phyloP scores from a whole-genome alignment of 2,329 filamentous ascomycete species.

The Sporothrix luriei region DNA sequence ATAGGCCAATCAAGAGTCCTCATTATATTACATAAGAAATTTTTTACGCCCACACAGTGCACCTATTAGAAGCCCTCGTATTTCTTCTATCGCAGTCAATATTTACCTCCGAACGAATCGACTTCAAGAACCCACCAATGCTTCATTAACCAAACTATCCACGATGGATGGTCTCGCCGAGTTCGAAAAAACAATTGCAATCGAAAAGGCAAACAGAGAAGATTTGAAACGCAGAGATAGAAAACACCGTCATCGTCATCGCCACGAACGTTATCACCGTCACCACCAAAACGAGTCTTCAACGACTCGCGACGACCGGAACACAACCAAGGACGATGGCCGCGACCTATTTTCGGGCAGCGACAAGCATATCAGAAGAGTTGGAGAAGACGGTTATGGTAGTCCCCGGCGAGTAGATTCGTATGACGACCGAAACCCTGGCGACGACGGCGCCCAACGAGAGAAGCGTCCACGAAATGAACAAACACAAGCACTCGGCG shows the following conservation, averaged over 20 bases:
- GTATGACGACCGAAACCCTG: conserved; percentile 34
- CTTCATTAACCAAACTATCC: not conserved
- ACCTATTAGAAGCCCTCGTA: too few relatives aligned
- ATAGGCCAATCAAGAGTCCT: too few relatives aligned
- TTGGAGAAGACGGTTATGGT: not conserved
- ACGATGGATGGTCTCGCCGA: conserved; percentile 41
- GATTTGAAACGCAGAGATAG: conserved; percentile 35
- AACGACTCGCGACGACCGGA: conserved; percentile 33
- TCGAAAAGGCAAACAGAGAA: conserved; percentile 37
- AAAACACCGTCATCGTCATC: conserved; percentile 39
- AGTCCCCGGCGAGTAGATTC: not conserved
- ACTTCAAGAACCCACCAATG: not conserved
- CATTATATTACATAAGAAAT: too few relatives aligned
- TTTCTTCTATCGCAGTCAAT: too few relatives aligned
- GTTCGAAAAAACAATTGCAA: conserved; percentile 48
- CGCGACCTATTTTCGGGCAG: not conserved
- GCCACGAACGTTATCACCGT: conserved; percentile 40
- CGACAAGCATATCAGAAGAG: not conserved
- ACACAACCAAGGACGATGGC: conserved; percentile 34
- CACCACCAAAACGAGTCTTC: not conserved
- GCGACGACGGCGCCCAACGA: conserved; percentile 57
- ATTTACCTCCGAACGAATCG: too few relatives aligned
- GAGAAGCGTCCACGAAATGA: conserved; percentile 67
- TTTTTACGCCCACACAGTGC: too few relatives aligned
- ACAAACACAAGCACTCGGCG: conserved; percentile 39